Conservation (phyloP, 208 protist species). For the Leishmania turanica region DNA sequence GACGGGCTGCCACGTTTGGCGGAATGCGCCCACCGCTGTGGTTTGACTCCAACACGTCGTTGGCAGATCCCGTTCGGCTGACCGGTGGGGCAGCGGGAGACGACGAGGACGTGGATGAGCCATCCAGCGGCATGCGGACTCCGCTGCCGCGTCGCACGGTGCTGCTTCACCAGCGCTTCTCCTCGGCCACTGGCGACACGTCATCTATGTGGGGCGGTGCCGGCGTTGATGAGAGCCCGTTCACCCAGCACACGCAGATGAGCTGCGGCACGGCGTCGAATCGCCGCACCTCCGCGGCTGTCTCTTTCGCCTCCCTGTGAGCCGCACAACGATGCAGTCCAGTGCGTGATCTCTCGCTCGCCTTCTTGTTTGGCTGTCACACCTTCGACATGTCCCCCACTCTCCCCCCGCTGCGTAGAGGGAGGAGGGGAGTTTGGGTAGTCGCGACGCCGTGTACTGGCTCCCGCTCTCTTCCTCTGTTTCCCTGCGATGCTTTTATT, state of each 20-base stretch:
- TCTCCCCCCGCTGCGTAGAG: not conserved
- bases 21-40: conserved; percentile 15
- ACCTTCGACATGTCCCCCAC: not conserved
- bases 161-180: conserved; percentile 31
- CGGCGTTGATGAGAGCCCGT: conserved; percentile 21
- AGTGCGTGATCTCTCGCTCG: not conserved
- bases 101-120: conserved; percentile 19
- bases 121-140: conserved; percentile 33
- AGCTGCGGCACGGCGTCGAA: conserved; percentile 33
- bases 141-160: conserved; percentile 34
- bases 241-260: conserved; percentile 21
- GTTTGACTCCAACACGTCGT: conserved; percentile 13
- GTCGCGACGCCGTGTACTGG: not conserved
- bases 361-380: not conserved
- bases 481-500: not conserved
- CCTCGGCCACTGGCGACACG: conserved; percentile 25
- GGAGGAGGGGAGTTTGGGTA: not conserved
- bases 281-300: conserved; percentile 20
- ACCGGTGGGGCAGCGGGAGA: not conserved
- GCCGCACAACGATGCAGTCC: not conserved
- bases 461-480: not conserved
- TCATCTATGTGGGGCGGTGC: conserved; percentile 11
- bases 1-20: conserved; percentile 28
- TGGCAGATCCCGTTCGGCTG: conserved; percentile 7
- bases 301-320: conserved; percentile 6